Evolutionary conservation across 805 yeast genomes (phyloP), one percentile per base, ranked within the genome.

Genomic region (Clavispora vitiphila): DNA sequence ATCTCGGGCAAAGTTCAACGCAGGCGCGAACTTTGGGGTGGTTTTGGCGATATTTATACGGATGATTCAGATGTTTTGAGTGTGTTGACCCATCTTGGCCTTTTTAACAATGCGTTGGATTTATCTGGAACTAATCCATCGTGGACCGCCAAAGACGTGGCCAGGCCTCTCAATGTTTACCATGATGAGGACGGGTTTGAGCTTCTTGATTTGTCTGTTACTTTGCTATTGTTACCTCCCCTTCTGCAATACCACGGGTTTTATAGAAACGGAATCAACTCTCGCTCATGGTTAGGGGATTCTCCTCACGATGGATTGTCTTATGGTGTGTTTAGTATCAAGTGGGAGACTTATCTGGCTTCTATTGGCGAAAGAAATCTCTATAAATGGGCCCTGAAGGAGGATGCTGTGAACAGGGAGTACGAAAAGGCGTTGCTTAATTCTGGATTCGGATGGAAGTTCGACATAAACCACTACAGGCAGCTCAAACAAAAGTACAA

Each of bases 61-160:
- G 98, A 93, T 61, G 99, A 91, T 60, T 84, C 96, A 1, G 96
- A 91, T 60, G 66, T 90, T 2, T 71, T 91, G 27, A 71, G 86
- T 5, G 83, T 81, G 0, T 64, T 91, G 39, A 75, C 78, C 47
- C 98, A 93, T 54, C 67, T 80, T 46, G 96, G 96, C 0, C 63
- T 82, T 35, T 69, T 81, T 42, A 60, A 73, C 40, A 58, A 71
- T 10, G 58, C 38, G 4, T 39, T 63, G 2, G 61, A 65, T 41
- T 49, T 67, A 44, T 44, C 50, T n/a, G 55, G 52, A 25, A 60
- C 71, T 66, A 66, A 66, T 46, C 32, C 50, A 8, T 39, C 43
- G 4, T 66, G 70, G 71, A 52, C 39, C 3, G 31, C 39, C 5
- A 32, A 41, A 7, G 69, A 62, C 39, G 35, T 65, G n/a, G 55